Conservation (phyloP, 2,329 filamentous ascomycete genomes). For the Colletotrichum sp. region DNA sequence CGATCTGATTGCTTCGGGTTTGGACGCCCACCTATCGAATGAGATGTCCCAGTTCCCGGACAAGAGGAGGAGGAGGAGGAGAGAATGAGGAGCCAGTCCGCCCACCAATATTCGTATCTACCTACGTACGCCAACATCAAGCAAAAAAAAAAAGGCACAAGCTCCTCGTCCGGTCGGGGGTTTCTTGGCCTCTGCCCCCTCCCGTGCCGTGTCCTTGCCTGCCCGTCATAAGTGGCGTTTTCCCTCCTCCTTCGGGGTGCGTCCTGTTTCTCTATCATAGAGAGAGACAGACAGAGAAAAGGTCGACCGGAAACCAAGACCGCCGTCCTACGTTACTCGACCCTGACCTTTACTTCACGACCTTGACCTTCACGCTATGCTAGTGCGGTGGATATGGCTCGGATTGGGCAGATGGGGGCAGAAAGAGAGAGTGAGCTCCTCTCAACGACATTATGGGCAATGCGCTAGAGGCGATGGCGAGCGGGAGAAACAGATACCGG, state of each 20-base stretch:
- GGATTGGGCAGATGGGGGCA: not conserved
- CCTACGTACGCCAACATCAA: not conserved
- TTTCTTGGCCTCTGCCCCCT: not conserved
- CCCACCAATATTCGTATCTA: not conserved
- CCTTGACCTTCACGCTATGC: not conserved
- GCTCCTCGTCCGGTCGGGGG: not conserved
- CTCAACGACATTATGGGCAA: not conserved
- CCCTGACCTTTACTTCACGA: not conserved
- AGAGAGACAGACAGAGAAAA: not conserved
- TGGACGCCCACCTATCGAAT: not conserved
- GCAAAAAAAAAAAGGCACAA: not conserved
- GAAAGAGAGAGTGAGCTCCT: not conserved
- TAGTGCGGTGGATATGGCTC: not conserved
- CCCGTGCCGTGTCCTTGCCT: not conserved
- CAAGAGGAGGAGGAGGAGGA: no score
- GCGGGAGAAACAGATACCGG: conserved; percentile 11
- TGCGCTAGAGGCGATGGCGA: conserved; percentile 14
- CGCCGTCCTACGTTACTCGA: conserved; percentile 12
- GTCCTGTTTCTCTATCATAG: not conserved
- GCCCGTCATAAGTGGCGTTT: conserved; percentile 13
- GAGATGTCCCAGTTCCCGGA: no score
- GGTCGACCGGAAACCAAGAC: not conserved
- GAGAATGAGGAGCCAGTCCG: no score
- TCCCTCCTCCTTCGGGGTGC: not conserved
- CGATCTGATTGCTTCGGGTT: not conserved